Conservation (phyloP, 768 basidiomycete genomes). For the Amanita rubescens region DNA sequence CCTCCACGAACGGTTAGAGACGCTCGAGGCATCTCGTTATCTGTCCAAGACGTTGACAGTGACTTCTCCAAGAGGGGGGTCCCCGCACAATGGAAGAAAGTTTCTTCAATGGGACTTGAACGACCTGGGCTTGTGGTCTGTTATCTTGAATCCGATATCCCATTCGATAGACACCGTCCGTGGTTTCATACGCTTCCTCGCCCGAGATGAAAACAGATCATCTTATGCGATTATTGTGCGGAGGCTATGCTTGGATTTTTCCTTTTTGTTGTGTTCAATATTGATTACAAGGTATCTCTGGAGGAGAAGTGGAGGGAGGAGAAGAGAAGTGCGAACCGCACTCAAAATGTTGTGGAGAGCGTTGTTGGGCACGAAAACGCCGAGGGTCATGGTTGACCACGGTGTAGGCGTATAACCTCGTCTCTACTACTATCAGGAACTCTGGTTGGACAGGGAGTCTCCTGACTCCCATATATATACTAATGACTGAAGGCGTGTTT, state of each 20-base stretch:
- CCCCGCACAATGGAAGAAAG: conserved; percentile 29
- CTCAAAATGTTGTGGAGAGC: conserved; percentile 65
- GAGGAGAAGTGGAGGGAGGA: conserved; percentile 61
- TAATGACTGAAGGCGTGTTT: background rate
- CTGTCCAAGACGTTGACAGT: conserved; percentile 31
- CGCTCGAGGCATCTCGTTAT: conserved; percentile 41
- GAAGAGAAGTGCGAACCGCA: conserved; percentile 61
- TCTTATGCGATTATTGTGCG: conserved; percentile 64
- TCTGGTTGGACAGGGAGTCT: background rate
- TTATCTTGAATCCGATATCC: conserved; percentile 59
- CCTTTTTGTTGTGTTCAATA: conserved; percentile 64
- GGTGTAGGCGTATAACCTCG: conserved; percentile 28
- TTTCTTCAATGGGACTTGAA: conserved; percentile 58
- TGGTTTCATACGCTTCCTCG: conserved; percentile 49
- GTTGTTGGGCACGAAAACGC: conserved; percentile 46
- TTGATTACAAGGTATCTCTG: conserved; percentile 51
- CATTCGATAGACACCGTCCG: conserved; percentile 41
- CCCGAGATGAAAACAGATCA: conserved; percentile 50
- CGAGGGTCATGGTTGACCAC: conserved; percentile 41
- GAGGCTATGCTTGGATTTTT: conserved; percentile 70
- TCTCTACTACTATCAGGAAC: too few species aligned
- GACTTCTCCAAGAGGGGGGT: conserved; percentile 27
- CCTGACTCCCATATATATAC: background rate
- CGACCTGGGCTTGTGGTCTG: conserved; percentile 79
- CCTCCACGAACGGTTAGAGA: conserved; percentile 75